A percentile compares a stretch with the other conserved stretches of the same genome.
Evolutionary conservation across 257 asterid species (phyloP).

Genomic region (Voacanga thouarsii): DNA sequence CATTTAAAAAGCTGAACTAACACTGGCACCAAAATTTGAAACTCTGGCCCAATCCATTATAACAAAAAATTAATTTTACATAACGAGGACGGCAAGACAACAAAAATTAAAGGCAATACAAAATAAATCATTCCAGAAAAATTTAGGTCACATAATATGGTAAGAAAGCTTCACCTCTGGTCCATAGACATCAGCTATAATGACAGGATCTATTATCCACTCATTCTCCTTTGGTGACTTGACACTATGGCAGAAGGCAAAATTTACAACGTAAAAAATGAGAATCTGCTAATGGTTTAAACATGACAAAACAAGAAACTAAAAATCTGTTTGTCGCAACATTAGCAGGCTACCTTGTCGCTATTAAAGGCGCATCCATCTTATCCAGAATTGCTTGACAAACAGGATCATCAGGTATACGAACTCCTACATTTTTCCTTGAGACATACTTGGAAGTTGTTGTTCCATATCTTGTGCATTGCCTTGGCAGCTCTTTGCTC

Average conservation of each 20-base stretch:
- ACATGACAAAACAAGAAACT: neutral
- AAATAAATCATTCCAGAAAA: neutral
- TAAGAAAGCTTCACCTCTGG: slow-evolving; percentile 55
- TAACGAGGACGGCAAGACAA: neutral
- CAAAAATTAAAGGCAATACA: neutral
- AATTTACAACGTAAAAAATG: slow-evolving; percentile 1
- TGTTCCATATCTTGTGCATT: slow-evolving; percentile 70
- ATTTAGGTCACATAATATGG: neutral
- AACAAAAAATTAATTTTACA: neutral
- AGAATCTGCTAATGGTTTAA: neutral
- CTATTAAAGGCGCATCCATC: slow-evolving; percentile 77
- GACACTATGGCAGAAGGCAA: slow-evolving; percentile 45
- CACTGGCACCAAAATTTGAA: neutral
- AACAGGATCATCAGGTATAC: slow-evolving; percentile 84
- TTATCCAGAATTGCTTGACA: slow-evolving; percentile 76
- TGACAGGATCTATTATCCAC: slow-evolving; percentile 90
- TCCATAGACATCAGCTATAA: slow-evolving; percentile 81
- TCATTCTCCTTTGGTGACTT: slow-evolving; percentile 71
- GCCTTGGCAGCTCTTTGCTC: slow-evolving; percentile 82
- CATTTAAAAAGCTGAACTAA: neutral
- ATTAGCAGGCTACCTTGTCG: slow-evolving; percentile 58
- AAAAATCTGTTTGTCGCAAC: slow-evolving; percentile 7
- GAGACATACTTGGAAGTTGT: slow-evolving; percentile 65
- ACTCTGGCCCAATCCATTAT: neutral
- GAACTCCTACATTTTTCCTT: slow-evolving; percentile 80